Percentiles rank a stretch among this genome's conserved stretches.
These are phyloP conservation scores for Neurospora sp. DNA, from an alignment of 2,329 filamentous ascomycete genomes.

Conservation along the genomic window DNA sequence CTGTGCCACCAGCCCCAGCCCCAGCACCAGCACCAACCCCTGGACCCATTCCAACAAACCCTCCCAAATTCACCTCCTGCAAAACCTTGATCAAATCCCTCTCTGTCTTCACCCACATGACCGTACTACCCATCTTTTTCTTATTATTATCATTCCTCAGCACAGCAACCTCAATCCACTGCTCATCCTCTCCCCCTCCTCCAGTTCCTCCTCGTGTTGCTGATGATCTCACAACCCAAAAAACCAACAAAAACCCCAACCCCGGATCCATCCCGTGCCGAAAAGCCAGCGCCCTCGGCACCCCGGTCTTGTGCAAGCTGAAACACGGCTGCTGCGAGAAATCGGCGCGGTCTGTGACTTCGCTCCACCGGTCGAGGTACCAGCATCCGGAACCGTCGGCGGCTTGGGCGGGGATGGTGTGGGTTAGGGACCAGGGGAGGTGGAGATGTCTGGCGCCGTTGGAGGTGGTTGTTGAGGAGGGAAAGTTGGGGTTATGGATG, in stretches of 20 bases:
- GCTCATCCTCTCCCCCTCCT: background rate
- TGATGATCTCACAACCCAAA: background rate
- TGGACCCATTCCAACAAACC: background rate
- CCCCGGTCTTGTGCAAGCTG: conserved; percentile 1
- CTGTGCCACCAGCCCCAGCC: no score
- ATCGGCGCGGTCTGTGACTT: conserved; percentile 1
- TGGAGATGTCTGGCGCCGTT: background rate
- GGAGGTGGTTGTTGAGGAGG: background rate
- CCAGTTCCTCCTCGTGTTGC: no score
- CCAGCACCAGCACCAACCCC: background rate
- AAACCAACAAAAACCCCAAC: conserved; percentile 6
- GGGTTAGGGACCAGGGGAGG: conserved; percentile 5
- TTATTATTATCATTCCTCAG: background rate
- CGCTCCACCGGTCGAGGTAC: conserved; percentile 7
- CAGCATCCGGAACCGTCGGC: conserved; percentile 2
- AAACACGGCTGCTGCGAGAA: conserved; percentile 4
- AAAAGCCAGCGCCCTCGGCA: conserved; percentile 3
- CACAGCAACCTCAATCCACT: background rate
- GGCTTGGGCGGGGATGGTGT: conserved; percentile 5
- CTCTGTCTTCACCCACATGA: background rate
- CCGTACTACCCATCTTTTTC: background rate
- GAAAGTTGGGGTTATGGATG: background rate
- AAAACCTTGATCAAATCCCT: background rate
- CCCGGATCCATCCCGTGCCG: background rate
- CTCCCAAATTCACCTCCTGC: background rate